Evolutionary conservation across 139 green algal species (phyloP).

Genomic region (Deuterostichococcus epilithicus): DNA sequence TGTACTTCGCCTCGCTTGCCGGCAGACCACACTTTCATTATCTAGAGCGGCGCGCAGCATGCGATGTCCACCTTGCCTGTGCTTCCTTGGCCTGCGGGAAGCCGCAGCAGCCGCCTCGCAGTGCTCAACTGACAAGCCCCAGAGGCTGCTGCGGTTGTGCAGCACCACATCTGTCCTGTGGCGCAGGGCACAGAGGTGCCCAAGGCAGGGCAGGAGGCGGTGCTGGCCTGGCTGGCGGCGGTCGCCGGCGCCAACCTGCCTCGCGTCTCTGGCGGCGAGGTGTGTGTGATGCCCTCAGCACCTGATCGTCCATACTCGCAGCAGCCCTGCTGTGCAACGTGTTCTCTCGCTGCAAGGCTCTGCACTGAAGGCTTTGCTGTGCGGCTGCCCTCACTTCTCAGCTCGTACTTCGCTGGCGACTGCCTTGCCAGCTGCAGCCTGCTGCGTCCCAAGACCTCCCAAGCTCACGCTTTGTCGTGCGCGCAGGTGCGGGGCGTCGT

Average conservation of each 20-base stretch:
- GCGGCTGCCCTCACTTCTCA: too few relatives aligned
- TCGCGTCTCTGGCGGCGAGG: slow-evolving; percentile 34
- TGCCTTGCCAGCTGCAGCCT: too few relatives aligned
- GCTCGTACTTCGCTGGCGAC: too few relatives aligned
- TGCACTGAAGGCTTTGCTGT: too few relatives aligned
- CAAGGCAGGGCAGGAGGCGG: slow-evolving; percentile 31
- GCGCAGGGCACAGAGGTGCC: slow-evolving; percentile 1
- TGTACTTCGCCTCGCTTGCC: too few relatives aligned
- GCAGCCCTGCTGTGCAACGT: slow-evolving; percentile 33
- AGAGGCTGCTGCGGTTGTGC: too few relatives aligned
- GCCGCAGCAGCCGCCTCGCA: too few relatives aligned
- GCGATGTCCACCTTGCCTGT: too few relatives aligned
- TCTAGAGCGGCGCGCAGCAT: too few relatives aligned
- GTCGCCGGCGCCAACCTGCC: slow-evolving; percentile 27
- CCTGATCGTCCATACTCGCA: slow-evolving; percentile 29
- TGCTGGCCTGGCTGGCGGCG: slow-evolving; percentile 44
- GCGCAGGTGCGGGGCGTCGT: slow-evolving; percentile 12
- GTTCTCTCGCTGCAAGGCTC: slow-evolving; percentile 39
- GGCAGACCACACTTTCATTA: too few relatives aligned
- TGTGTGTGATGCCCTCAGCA: slow-evolving; percentile 14
- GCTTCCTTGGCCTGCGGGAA: background rate
- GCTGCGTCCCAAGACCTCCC: too few relatives aligned
- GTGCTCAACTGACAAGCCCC: background rate
- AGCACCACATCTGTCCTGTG: background rate
- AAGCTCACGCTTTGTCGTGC: too few relatives aligned